Conservation (phyloP, 2,329 filamentous ascomycete genomes). For the Claviceps purpurea region DNA sequence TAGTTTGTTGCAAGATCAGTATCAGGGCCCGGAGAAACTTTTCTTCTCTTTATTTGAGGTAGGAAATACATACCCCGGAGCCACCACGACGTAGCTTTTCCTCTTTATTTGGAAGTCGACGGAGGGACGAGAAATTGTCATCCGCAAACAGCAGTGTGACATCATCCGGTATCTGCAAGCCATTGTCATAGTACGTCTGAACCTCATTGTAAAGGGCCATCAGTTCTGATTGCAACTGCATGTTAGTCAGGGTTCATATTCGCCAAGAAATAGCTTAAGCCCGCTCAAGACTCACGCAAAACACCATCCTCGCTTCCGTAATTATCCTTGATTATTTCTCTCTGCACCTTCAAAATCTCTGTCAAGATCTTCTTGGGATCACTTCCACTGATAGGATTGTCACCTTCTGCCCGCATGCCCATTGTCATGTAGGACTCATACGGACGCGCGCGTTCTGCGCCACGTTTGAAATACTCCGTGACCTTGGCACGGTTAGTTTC, state of each 20-base stretch:
- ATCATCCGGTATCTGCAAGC: slow-evolving; percentile 45
- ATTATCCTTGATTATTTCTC: slow-evolving; percentile 37
- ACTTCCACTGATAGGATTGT: slow-evolving; percentile 35
- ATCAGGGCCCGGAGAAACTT: not conserved
- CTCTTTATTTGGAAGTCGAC: slow-evolving; percentile 38
- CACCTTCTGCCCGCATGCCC: slow-evolving; percentile 46
- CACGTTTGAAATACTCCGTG: slow-evolving; percentile 42
- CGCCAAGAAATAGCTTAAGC: not conserved
- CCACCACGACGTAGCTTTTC: slow-evolving; percentile 41
- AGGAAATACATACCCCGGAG: slow-evolving; percentile 31
- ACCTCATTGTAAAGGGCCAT: slow-evolving; percentile 56
- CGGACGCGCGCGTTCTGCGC: slow-evolving; percentile 37
- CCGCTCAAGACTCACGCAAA: slow-evolving; percentile 18
- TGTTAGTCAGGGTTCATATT: not conserved
- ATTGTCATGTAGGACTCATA: slow-evolving; percentile 47
- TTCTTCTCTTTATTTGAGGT: too few species aligned
- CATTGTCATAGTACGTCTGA: slow-evolving; percentile 46
- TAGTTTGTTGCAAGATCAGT: slow-evolving; percentile 9
- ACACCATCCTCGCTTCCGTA: slow-evolving; percentile 31
- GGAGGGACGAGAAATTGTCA: slow-evolving; percentile 48
- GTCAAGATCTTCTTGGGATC: slow-evolving; percentile 38
- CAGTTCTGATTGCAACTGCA: slow-evolving; percentile 28
- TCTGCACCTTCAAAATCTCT: slow-evolving; percentile 40
- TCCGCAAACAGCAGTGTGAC: slow-evolving; percentile 50
- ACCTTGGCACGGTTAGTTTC: slow-evolving; percentile 41